Base-by-base conservation (phyloP, 1,284 basidiomycete species). In the Porogramme epimiltina region DNA sequence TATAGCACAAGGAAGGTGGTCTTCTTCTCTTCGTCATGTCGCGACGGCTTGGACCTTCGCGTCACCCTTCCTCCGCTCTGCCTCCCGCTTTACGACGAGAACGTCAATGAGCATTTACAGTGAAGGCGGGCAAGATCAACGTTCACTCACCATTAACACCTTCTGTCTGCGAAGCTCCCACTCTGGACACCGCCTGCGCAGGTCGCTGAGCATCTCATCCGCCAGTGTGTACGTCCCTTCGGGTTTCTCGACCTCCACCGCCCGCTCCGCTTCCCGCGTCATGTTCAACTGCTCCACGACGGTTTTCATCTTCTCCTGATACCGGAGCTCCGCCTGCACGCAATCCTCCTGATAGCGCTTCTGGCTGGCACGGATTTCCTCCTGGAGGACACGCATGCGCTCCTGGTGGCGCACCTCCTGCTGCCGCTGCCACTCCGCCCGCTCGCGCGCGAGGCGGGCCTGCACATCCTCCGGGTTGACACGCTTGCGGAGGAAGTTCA, bases 361-460 rank as follows among this genome's bases (percentile, higher is more conserved):
- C 56, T 60, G 55, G 50, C 59, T 64, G 18, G 63, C 63, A 20
- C 62, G 66, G 28, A 63, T 64, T 54, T 67, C 62, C 55, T 70
- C 66, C 26, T 63, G 67, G 26, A 75, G 64, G n/a, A 66, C 67
- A 9, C 70, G 70, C 61, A 77, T 68, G 59, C 80, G 71, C 61
- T 76, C 67, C 62, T 77, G 66, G 48, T 71, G 71, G 44, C 75
- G 64, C 53, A 79, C 74, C 54, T 78, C 74, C 38, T 76, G 74
- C 59, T 76, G 73, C 3, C 70, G 73, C 5, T 80, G 81, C 85
- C 85, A 87, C 59, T 79, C 79, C 41, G 78, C 76, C 44, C 85
- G 76, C 28, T 86, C 84, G 42, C 74, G 75, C 48, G 74, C 73
- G n/a, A 81, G 75, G 24, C 66, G 74, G 23, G 71, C 69, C 52